Percentiles rank a stretch among this genome's conserved stretches.
These are phyloP conservation scores for Yueomyces sp. DNA, from an alignment of 805 yeast species.

Conservation along the genomic window DNA sequence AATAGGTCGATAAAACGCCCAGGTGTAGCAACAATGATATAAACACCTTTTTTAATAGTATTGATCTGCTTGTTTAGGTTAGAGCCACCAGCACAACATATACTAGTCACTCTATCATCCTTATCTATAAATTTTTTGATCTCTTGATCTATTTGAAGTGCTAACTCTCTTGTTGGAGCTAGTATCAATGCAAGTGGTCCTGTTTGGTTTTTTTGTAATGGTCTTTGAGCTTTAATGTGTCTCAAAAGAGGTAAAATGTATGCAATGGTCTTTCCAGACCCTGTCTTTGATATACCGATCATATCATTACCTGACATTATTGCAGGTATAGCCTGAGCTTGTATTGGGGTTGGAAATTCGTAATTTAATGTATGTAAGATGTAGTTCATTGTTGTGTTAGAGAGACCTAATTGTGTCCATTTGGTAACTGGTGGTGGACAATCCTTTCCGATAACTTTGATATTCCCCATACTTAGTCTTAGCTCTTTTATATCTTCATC, in stretches of 20 bases:
- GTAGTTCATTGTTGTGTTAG: constrained; percentile 40
- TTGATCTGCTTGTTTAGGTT: constrained; percentile 73
- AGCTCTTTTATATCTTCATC: constrained; percentile 46
- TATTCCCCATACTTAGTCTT: constrained; percentile 45
- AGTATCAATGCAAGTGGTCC: constrained; percentile 73
- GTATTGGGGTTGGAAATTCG: constrained; percentile 70
- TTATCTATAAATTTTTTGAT: constrained; percentile 37
- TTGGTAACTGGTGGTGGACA: constrained; percentile 51
- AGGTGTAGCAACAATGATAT: constrained; percentile 84
- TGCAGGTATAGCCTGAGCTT: constrained; percentile 81
- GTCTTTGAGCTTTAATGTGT: constrained; percentile 66
- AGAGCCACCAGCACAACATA: constrained; percentile 88
- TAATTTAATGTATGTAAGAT: constrained; percentile 40
- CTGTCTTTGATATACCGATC: constrained; percentile 91
- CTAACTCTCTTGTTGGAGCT: constrained; percentile 89
- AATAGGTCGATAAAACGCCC: constrained; percentile 85
- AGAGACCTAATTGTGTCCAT: constrained; percentile 77
- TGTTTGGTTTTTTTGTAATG: constrained; percentile 32
- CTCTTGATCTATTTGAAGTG: constrained; percentile 68
- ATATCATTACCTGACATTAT: constrained; percentile 84
- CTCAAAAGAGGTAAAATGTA: constrained; percentile 74
- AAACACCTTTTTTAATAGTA: constrained; percentile 61
- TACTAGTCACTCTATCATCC: constrained; percentile 32
- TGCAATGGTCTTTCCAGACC: constrained; percentile 90
- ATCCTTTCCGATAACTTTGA: constrained; percentile 43